A percentile compares a stretch with the other conserved stretches of the same genome.
Conservation (phyloP, 2,329 filamentous ascomycete species). For the Daldinia sp. region DNA sequence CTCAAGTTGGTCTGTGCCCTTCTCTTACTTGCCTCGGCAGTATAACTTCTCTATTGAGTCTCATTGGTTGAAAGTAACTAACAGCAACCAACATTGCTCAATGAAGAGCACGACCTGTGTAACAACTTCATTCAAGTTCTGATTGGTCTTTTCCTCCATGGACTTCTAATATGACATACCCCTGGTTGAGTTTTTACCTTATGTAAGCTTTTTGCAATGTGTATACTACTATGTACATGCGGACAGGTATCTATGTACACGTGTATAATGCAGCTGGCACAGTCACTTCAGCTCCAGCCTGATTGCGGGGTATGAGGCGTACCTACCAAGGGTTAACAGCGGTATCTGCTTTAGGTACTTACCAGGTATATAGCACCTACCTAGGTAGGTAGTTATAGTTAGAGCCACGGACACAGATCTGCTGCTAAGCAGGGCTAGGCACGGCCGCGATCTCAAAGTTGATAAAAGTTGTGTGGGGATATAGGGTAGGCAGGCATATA, state of each 20-base stretch:
- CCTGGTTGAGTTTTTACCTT: background rate
- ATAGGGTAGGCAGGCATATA: too few relatives aligned
- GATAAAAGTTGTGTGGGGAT: background rate
- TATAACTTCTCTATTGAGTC: background rate
- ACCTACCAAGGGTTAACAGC: background rate
- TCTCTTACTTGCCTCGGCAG: constrained; percentile 6
- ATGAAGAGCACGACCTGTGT: background rate
- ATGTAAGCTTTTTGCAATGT: background rate
- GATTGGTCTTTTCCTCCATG: background rate
- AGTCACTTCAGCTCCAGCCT: constrained; percentile 23
- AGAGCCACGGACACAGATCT: background rate
- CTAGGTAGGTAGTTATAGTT: background rate
- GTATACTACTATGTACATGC: background rate
- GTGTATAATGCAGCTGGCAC: background rate
- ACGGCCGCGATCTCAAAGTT: background rate
- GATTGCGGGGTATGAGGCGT: constrained; percentile 26
- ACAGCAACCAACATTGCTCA: background rate
- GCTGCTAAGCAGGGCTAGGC: background rate
- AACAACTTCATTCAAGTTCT: background rate
- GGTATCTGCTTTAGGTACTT: background rate
- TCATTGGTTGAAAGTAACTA: background rate
- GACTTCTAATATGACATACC: background rate
- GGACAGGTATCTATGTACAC: background rate
- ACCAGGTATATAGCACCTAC: background rate
- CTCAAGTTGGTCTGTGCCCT: constrained; percentile 4